phyloP scores from a whole-genome alignment of 176 grass and related monocot genomes.

The Juncus effusus region DNA sequence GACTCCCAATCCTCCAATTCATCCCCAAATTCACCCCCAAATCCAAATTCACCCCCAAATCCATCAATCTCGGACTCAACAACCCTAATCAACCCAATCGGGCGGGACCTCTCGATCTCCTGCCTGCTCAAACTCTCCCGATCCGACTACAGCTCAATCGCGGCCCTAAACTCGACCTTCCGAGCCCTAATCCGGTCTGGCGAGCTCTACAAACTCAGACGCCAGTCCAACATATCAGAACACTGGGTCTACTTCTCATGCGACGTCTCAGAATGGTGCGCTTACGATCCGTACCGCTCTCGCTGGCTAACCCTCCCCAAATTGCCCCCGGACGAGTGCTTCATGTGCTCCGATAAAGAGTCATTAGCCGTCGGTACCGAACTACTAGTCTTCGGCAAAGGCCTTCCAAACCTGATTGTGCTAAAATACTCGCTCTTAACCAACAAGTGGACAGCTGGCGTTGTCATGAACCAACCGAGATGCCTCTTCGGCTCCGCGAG shows the following conservation, averaged over 20 bases:
- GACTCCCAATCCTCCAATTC: conserved; percentile 33
- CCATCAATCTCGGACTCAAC: conserved; percentile 24
- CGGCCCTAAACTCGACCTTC: conserved; percentile 75
- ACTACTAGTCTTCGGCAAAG: conserved; percentile 79
- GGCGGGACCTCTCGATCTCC: conserved; percentile 65
- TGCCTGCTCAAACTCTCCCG: conserved; percentile 73
- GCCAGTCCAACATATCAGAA: conserved; percentile 51
- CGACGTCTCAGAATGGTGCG: conserved; percentile 78
- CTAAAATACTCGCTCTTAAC: conserved; percentile 85
- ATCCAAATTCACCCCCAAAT: conserved; percentile 20
- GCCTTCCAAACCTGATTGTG: conserved; percentile 50
- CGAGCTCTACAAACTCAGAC: conserved; percentile 78
- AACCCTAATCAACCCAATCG: conserved; percentile 63
- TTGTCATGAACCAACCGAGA: conserved; percentile 68
- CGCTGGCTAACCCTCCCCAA: conserved; percentile 70
- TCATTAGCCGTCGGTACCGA: conserved; percentile 90
- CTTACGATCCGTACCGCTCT: conserved; percentile 69
- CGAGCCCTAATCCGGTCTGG: conserved; percentile 49
- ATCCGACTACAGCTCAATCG: conserved; percentile 70
- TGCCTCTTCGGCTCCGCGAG: conserved; percentile 97
- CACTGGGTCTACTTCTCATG: conserved; percentile 99
- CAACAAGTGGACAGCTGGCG: conserved; percentile 72
- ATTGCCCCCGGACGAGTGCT: conserved; percentile 87
- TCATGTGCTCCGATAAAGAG: conserved; percentile 92
- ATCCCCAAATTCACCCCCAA: conserved; percentile 11